phyloP scores from a whole-genome alignment of 345 rosid genomes.

The Odontarrhena argentea region DNA sequence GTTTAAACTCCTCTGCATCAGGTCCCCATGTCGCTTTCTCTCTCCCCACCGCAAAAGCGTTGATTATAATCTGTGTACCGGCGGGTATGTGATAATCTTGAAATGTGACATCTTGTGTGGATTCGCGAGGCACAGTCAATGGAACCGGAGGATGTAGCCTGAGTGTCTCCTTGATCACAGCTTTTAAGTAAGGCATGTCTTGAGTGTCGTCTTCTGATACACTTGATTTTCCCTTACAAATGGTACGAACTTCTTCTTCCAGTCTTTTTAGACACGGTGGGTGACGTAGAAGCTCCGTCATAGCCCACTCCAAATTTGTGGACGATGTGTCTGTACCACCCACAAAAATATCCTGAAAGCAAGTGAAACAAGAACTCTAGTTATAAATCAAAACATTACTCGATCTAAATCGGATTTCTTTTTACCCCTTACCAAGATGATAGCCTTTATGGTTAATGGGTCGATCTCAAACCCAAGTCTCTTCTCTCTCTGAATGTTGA shows the following conservation, averaged over 20 bases:
- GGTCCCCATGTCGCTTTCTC: slow-evolving; percentile 41
- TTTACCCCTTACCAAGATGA: slow-evolving; percentile 45
- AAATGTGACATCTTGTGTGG: slow-evolving; percentile 36
- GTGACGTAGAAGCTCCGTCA: slow-evolving; percentile 48
- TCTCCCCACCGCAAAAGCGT: slow-evolving; percentile 45
- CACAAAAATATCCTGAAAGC: slow-evolving; percentile 46
- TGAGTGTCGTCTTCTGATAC: slow-evolving; percentile 40
- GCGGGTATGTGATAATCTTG: slow-evolving; percentile 36
- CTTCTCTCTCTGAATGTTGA: slow-evolving; percentile 41
- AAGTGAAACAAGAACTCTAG: neutral
- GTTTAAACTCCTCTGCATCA: slow-evolving; percentile 39
- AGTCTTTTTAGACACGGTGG: slow-evolving; percentile 39
- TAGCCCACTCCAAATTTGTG: slow-evolving; percentile 49
- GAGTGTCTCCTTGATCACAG: slow-evolving; percentile 49
- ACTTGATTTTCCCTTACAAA: slow-evolving; percentile 9
- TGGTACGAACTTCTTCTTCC: slow-evolving; percentile 39
- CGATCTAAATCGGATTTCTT: neutral
- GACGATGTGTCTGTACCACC: slow-evolving; percentile 49
- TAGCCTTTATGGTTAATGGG: slow-evolving; percentile 43
- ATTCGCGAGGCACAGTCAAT: slow-evolving; percentile 40
- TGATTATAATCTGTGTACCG: slow-evolving; percentile 41
- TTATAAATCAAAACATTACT: neutral
- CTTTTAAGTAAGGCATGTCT: slow-evolving; percentile 41
- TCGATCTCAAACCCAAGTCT: slow-evolving; percentile 37
- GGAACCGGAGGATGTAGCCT: slow-evolving; percentile 54